Evolutionary conservation across 768 basidiomycete species (phyloP).

Genomic region (Chalciporus chontae): DNA sequence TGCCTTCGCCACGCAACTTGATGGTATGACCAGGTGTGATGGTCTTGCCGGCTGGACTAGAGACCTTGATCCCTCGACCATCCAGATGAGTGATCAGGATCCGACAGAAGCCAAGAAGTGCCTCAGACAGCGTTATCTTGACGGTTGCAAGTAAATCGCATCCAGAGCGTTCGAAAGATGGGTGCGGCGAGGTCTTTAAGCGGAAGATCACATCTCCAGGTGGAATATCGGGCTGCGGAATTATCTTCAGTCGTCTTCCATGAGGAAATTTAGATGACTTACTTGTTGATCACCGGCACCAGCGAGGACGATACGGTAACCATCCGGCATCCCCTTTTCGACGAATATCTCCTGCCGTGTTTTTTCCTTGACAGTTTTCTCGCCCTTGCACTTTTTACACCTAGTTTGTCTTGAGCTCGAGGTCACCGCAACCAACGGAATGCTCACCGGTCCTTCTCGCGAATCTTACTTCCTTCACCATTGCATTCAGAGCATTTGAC

Average conservation of each 20-base stretch:
- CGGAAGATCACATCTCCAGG: slow-evolving; percentile 91
- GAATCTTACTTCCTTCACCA: slow-evolving; percentile 65
- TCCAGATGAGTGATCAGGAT: slow-evolving; percentile 91
- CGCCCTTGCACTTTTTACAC: slow-evolving; percentile 95
- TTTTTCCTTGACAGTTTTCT: slow-evolving; percentile 81
- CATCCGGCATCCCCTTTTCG: slow-evolving; percentile 82
- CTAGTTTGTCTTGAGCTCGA: slow-evolving; percentile 37
- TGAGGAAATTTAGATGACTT: slow-evolving; percentile 8
- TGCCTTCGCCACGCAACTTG: slow-evolving; percentile 79
- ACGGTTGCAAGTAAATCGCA: slow-evolving; percentile 77
- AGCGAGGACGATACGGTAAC: slow-evolving; percentile 81
- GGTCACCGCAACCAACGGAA: background rate
- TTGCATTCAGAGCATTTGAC: slow-evolving; percentile 65
- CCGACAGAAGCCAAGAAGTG: slow-evolving; percentile 91
- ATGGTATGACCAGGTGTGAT: slow-evolving; percentile 74
- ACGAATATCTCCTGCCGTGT: slow-evolving; percentile 84
- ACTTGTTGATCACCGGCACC: slow-evolving; percentile 93
- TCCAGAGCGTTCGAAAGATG: slow-evolving; percentile 80
- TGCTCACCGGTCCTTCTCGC: slow-evolving; percentile 78
- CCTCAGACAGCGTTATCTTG: slow-evolving; percentile 89
- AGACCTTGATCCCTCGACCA: slow-evolving; percentile 82
- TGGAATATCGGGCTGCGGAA: slow-evolving; percentile 69
- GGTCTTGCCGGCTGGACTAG: slow-evolving; percentile 71
- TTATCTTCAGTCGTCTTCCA: slow-evolving; percentile 3
- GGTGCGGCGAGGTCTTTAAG: slow-evolving; percentile 63